Conservation (phyloP, 192 early-diverging fungal genomes). For the Gryganskiella cystojenkinii region DNA sequence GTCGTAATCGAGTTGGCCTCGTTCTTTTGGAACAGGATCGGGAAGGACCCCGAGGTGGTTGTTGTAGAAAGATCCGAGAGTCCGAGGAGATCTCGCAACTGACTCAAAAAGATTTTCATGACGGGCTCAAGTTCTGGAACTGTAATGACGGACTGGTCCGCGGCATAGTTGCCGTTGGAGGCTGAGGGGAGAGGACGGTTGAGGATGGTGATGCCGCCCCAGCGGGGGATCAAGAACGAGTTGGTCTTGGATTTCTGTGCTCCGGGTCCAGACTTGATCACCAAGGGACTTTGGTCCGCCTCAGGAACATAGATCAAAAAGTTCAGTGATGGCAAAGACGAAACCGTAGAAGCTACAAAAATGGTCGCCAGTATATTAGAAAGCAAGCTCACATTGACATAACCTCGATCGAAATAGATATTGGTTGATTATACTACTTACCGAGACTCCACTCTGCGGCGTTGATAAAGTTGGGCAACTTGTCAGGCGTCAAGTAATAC, state of each 20-base stretch:
- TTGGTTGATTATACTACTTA: conserved; percentile 15
- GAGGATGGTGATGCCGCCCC: conserved; percentile 90
- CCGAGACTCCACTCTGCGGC: conserved; percentile 96
- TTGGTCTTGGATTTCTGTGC: conserved; percentile 57
- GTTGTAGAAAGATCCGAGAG: conserved; percentile 64
- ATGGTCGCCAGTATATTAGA: neutral
- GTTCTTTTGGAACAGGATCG: conserved; percentile 45
- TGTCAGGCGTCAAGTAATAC: conserved; percentile 71
- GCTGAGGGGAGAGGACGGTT: conserved; percentile 63
- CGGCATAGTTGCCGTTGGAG: conserved; percentile 25
- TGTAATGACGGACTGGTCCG: conserved; percentile 35
- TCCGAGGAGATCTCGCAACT: conserved; percentile 87
- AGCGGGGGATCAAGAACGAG: conserved; percentile 92
- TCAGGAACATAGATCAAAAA: conserved; percentile 91
- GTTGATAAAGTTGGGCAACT: conserved; percentile 93
- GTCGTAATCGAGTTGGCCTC: conserved; percentile 74
- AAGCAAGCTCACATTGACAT: neutral
- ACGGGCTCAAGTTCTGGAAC: conserved; percentile 71
- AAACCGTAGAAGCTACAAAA: conserved; percentile 81
- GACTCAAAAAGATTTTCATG: conserved; percentile 84
- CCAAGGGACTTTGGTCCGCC: conserved; percentile 71
- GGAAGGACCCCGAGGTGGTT: conserved; percentile 3
- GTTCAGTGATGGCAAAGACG: conserved; percentile 84
- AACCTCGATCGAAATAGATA: neutral
- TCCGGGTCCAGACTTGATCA: conserved; percentile 70